phyloP scores from a whole-genome alignment of 805 yeast genomes.

The Kazachstania taianensis region DNA sequence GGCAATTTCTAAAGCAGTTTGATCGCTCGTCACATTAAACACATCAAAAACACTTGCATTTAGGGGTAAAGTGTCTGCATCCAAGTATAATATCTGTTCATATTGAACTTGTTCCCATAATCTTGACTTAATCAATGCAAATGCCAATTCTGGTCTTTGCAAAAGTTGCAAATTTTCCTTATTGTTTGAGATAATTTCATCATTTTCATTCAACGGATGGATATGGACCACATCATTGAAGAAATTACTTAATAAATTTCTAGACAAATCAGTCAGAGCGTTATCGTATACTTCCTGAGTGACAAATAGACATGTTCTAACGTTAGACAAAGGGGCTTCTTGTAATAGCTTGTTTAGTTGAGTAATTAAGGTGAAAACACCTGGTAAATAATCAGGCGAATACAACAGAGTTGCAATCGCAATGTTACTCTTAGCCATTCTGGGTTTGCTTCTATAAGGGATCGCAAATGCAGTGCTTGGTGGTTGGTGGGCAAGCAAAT shows the following conservation, averaged over 20 bases:
- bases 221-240: slow-evolving; percentile 25
- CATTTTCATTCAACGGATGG: slow-evolving; percentile 15
- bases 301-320: slow-evolving; percentile 15
- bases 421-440: slow-evolving; percentile 1
- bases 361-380: slow-evolving; percentile 42
- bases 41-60: slow-evolving; percentile 18
- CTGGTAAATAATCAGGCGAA: slow-evolving; percentile 44
- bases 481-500: too few relatives aligned
- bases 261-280: slow-evolving; percentile 11
- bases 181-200: slow-evolving; percentile 11
- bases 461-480: too few relatives aligned
- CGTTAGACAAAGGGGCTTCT: slow-evolving; percentile 2
- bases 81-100: slow-evolving; percentile 48
- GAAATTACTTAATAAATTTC: slow-evolving; percentile 12
- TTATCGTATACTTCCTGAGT: slow-evolving; percentile 13
- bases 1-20: slow-evolving; percentile 21
- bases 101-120: slow-evolving; percentile 37
- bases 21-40: slow-evolving; percentile 14
- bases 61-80: slow-evolving; percentile 51
- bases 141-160: slow-evolving; percentile 42
- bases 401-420: slow-evolving; percentile 35
- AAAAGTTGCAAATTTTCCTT: slow-evolving; percentile 27
- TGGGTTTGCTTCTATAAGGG: neutral
- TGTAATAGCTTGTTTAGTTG: slow-evolving; percentile 23
- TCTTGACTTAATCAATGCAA: slow-evolving; percentile 41